Conservation (phyloP, 2,329 filamentous ascomycete species). For the Fonsecaea erecta region DNA sequence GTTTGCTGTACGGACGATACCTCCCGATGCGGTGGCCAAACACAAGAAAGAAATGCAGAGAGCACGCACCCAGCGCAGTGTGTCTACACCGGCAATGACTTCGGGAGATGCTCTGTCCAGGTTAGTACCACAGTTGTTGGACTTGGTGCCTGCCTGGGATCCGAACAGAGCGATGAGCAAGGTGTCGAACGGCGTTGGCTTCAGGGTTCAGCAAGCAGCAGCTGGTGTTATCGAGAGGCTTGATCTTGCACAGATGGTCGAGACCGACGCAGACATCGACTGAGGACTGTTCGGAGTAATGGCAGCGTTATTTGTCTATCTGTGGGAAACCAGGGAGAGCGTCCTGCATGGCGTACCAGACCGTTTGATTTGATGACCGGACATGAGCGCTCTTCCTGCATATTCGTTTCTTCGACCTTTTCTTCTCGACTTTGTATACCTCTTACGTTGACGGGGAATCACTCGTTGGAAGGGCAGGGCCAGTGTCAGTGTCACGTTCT, state of each 20-base stretch:
- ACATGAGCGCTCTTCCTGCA: slow-evolving; percentile 8
- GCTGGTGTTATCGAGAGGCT: background rate
- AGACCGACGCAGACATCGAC: slow-evolving; percentile 14
- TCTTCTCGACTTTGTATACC: background rate
- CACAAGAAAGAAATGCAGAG: slow-evolving; percentile 11
- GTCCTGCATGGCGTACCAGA: background rate
- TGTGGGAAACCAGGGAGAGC: background rate
- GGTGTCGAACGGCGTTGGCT: slow-evolving; percentile 9
- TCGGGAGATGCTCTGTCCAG: slow-evolving; percentile 1
- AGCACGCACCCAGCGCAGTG: slow-evolving; percentile 2
- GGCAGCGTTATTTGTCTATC: background rate
- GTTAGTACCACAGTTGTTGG: slow-evolving; percentile 8
- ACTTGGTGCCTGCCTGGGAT: slow-evolving; percentile 22
- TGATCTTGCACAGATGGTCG: background rate
- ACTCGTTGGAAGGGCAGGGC: background rate
- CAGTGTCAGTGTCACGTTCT: background rate
- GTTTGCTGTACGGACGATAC: slow-evolving; percentile 11
- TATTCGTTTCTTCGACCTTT: background rate
- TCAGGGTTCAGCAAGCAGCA: slow-evolving; percentile 8
- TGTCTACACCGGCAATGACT: background rate
- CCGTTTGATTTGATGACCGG: background rate
- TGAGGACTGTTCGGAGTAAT: background rate
- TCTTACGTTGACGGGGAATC: background rate
- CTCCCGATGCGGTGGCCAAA: slow-evolving; percentile 5
- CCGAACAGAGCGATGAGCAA: slow-evolving; percentile 20